Evolutionary conservation across 371 early-diverging fungal genomes (phyloP).

Genomic region (Phascolomyces articulosus): DNA sequence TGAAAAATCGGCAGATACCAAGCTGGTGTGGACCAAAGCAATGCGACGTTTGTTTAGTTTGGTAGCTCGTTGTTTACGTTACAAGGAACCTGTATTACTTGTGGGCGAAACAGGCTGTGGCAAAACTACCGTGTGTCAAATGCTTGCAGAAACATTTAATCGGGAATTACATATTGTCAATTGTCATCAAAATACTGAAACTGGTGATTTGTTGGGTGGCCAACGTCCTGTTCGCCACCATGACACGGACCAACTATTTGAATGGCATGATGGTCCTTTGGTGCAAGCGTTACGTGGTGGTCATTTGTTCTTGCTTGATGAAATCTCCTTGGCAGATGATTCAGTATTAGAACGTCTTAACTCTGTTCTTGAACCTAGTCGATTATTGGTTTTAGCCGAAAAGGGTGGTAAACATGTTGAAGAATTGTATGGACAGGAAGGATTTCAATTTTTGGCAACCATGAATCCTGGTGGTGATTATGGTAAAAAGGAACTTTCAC

Average conservation of each 20-base stretch:
- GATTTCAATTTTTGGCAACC: conserved; percentile 98
- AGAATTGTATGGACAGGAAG: conserved; percentile 69
- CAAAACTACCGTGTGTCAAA: conserved; percentile 98
- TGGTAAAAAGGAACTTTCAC: conserved; percentile 99
- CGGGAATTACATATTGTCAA: conserved; percentile 89
- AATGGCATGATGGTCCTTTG: conserved; percentile 97
- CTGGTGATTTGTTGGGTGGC: conserved; percentile 97
- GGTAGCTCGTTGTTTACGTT: conserved; percentile 80
- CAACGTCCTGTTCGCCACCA: conserved; percentile 91
- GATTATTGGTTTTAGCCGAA: conserved; percentile 94
- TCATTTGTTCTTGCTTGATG: conserved; percentile 97
- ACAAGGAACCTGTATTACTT: conserved; percentile 95
- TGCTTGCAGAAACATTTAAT: conserved; percentile 72
- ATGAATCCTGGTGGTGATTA: conserved; percentile 99
- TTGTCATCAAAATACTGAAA: conserved; percentile 98
- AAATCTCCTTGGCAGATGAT: conserved; percentile 99
- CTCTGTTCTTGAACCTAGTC: conserved; percentile 94
- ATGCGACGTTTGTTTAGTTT: conserved; percentile 93
- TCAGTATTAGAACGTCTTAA: conserved; percentile 99
- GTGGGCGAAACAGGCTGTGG: conserved; percentile 99
- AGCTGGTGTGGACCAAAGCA: conserved; percentile 93
- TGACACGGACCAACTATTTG: conserved; percentile 73
- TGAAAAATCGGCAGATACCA: conserved; percentile 35
- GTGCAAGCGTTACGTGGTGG: conserved; percentile 95
- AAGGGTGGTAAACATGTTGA: conserved; percentile 79